phyloP scores from a whole-genome alignment of 2,329 filamentous ascomycete genomes.

The Ascochyta koolunga region DNA sequence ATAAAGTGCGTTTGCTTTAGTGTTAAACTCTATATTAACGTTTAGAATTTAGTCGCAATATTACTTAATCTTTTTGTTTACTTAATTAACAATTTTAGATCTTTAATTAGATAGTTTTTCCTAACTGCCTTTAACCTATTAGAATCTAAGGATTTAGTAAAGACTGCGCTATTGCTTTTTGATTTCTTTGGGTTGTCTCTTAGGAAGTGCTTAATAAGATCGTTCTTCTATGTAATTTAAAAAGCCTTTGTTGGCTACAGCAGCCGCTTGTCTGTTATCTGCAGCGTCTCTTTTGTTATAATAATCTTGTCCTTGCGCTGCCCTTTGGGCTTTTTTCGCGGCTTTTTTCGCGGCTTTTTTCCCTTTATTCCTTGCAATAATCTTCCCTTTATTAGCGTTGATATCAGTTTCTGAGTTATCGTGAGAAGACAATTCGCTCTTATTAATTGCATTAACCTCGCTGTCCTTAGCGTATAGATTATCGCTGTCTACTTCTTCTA shows the following conservation, averaged over 20 bases:
- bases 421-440: neutral
- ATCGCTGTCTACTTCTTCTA: neutral
- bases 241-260: neutral
- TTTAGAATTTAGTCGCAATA: neutral
- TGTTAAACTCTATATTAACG: neutral
- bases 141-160: neutral
- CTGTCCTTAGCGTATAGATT: neutral
- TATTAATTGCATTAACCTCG: neutral
- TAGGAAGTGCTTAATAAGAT: neutral
- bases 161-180: neutral
- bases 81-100: neutral
- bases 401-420: neutral
- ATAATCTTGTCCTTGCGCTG: neutral
- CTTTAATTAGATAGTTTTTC: neutral
- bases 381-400: neutral
- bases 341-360: no score
- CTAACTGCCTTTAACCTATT: neutral
- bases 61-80: neutral
- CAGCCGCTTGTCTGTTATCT: neutral
- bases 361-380: neutral
- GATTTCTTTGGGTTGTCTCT: neutral
- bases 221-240: neutral
- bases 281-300: neutral
- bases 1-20: neutral
- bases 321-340: neutral